Percentiles rank a stretch among this genome's conserved stretches.
phyloP scores from a whole-genome alignment of 2,329 filamentous ascomycete species.

The Elsinoe necatrix region DNA sequence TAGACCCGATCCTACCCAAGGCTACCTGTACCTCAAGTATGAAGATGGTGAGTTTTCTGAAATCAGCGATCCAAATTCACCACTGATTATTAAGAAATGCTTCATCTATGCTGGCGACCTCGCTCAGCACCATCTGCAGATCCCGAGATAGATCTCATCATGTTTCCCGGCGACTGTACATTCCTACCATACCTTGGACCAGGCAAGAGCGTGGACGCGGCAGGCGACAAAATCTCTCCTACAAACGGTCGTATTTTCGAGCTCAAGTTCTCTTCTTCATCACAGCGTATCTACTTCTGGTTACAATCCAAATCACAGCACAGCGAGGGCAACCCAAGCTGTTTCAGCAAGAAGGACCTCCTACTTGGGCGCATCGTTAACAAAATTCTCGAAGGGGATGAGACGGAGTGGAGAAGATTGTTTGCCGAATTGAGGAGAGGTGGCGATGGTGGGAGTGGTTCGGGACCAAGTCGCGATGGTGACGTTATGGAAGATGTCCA shows the following conservation, averaged over 20 bases:
- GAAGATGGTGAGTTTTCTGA: conserved; percentile 61
- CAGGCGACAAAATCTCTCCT: conserved; percentile 48
- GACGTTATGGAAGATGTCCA: conserved; percentile 75
- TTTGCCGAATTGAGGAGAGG: conserved; percentile 52
- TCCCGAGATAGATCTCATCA: conserved; percentile 80
- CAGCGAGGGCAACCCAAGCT: conserved; percentile 58
- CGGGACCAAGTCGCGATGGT: conserved; percentile 25
- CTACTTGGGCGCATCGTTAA: conserved; percentile 86
- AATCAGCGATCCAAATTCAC: not conserved
- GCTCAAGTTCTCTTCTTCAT: conserved; percentile 88
- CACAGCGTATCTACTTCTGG: conserved; percentile 90
- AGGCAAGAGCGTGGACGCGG: conserved; percentile 23
- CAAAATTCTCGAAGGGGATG: conserved; percentile 74
- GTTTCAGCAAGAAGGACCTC: conserved; percentile 75
- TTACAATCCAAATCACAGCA: conserved; percentile 84
- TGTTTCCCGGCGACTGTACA: conserved; percentile 81
- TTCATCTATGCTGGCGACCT: conserved; percentile 96
- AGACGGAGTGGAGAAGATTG: conserved; percentile 69
- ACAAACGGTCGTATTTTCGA: conserved; percentile 84
- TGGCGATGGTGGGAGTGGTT: conserved; percentile 50
- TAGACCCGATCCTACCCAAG: conserved; percentile 61
- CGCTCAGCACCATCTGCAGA: conserved; percentile 61
- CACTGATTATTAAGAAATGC: no score
- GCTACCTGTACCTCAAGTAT: conserved; percentile 85
- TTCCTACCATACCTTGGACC: conserved; percentile 64